A percentile compares a stretch with the other conserved stretches of the same genome.
Evolutionary conservation across 2,329 filamentous ascomycete species (phyloP).

Genomic region (Colletotrichum sidae): DNA sequence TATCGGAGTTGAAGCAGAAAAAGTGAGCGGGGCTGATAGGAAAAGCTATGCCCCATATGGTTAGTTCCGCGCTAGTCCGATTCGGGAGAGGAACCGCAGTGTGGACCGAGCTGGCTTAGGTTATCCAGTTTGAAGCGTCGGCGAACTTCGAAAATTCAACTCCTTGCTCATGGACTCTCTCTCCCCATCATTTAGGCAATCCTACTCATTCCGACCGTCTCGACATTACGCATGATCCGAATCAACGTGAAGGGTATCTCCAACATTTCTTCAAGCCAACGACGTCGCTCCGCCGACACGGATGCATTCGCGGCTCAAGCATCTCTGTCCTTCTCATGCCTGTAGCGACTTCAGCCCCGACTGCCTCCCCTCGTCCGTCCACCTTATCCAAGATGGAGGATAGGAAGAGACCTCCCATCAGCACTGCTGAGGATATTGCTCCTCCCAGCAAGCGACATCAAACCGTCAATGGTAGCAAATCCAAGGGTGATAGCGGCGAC

Average conservation of each 20-base stretch:
- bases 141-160: conserved; percentile 53
- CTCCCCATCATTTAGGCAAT: conserved; percentile 25
- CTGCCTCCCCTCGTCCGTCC: conserved; percentile 79
- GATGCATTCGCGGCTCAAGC: conserved; percentile 33
- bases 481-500: conserved; percentile 66
- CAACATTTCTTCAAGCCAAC: conserved; percentile 9
- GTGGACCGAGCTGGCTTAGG: conserved; percentile 50
- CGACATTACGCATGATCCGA: conserved; percentile 29
- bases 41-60: conserved; percentile 42
- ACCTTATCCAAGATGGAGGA: conserved; percentile 98
- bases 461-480: conserved; percentile 81
- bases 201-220: conserved; percentile 23
- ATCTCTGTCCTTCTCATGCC: conserved; percentile 76
- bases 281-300: conserved; percentile 23
- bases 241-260: conserved; percentile 20
- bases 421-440: conserved; percentile 83
- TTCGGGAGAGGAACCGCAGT: conserved; percentile 41
- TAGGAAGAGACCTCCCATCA: conserved; percentile 92
- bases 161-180: conserved; percentile 30
- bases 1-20: conserved; percentile 24
- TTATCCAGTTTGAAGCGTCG: conserved; percentile 41
- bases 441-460: conserved; percentile 89
- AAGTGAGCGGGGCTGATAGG: conserved; percentile 45
- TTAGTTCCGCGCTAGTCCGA: conserved; percentile 50
- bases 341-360: conserved; percentile 77